Base-by-base conservation (phyloP, 202 grass and related monocot genomes). In the Zoysia matrella region DNA sequence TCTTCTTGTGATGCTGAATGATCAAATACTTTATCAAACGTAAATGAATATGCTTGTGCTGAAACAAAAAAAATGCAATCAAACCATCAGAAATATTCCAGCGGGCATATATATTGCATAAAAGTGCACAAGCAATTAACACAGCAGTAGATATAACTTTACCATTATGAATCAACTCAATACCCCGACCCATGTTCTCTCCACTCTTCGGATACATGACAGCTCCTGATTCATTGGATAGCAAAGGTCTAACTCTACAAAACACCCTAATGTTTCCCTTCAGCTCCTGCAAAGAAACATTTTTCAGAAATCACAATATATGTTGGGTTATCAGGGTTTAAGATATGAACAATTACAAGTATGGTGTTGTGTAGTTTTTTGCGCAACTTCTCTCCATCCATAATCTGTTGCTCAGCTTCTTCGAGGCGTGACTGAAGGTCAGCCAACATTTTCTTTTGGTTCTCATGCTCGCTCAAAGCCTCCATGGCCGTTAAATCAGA, bases 241-340 rank as follows among this genome's bases (percentile, higher is more conserved):
- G 42, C 50, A 90, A 62, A 44, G 96, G 96, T 11, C 96, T 83
- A 63, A 92, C 96, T 52, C 96, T 86, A 40, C 96, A 98, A 48
- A 98, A 98, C 1, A 98, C 96, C 44, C 96, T 84, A 5, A 98
- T 95, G 13, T 98, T 98, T 62, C 96, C 96, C 65, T 98, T 98
- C 40, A 98, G 83, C 72, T 98, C 96, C 96, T 98, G 63, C 43
- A 88, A 36, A 60, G 9, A 12, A 82, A 65, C 0, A 72, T 12
- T 71, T 1, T 58, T 13, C 74, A 10, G 11, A 57, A 65, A 56
- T 44, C n/a, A 82, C 11, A 85, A 73, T 72, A 11, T 64, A 1
- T 10, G 63, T 69, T 8, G 3, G 12, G 22, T 11, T 22, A 49
- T 1, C 2, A 47, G 11, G 43, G 11, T 45, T 63, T 8, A 50